Percentiles rank a stretch among this genome's conserved stretches.
These are phyloP conservation scores for Brassica rapa DNA, from an alignment of 345 rosid species.

Conservation along the genomic window DNA sequence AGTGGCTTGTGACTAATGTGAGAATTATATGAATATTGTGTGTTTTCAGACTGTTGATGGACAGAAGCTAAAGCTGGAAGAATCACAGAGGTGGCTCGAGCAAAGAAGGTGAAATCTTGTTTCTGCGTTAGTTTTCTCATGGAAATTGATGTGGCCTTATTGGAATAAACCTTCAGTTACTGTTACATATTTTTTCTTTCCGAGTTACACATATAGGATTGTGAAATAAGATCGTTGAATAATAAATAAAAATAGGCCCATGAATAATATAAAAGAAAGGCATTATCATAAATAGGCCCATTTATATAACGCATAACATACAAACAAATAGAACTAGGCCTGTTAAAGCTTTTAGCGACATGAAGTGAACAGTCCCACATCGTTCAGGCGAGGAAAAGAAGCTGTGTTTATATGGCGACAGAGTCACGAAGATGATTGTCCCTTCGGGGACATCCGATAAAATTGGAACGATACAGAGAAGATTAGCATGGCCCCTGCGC, in stretches of 20 bases:
- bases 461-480: constrained; percentile 39
- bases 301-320: neutral
- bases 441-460: constrained; percentile 34
- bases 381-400: neutral
- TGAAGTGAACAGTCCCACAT: constrained; percentile 12
- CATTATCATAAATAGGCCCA: neutral
- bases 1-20: neutral
- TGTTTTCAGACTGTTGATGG: neutral
- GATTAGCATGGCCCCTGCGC: constrained; percentile 32
- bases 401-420: neutral
- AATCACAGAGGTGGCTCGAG: too few species aligned
- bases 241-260: neutral
- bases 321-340: neutral
- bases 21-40: neutral
- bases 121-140: too few species aligned
- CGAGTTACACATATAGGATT: neutral
- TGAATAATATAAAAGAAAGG: neutral
- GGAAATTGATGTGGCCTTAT: too few species aligned
- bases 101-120: neutral
- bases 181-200: neutral
- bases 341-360: neutral
- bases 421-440: fast-evolving
- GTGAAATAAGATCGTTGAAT: neutral
- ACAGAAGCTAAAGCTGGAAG: neutral
- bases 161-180: neutral